Conservation (phyloP, 78 protist genomes). For the Thecamonas trahens region DNA sequence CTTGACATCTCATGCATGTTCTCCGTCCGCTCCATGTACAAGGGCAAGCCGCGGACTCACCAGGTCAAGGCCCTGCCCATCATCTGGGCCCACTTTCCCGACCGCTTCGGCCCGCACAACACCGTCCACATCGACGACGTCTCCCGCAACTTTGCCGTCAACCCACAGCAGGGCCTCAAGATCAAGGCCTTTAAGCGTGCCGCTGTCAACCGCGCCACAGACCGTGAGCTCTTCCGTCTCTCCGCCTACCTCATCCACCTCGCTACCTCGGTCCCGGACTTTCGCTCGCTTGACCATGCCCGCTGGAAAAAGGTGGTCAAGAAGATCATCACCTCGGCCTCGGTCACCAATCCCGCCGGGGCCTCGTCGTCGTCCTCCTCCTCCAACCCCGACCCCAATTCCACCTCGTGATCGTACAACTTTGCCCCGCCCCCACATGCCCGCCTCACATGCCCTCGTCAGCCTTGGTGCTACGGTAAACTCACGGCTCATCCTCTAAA, state of each 20-base stretch:
- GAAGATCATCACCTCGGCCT: too few species aligned
- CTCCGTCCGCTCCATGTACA: conserved; percentile 8
- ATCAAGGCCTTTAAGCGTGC: background rate
- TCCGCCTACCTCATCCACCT: background rate
- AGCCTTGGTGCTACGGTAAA: too few species aligned
- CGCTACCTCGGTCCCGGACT: too few species aligned
- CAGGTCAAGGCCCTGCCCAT: conserved; percentile 16
- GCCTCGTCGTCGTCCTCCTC: too few species aligned
- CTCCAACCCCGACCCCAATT: too few species aligned
- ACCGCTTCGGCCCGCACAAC: background rate
- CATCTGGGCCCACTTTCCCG: conserved; percentile 14
- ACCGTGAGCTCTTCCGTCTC: background rate
- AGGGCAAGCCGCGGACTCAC: background rate
- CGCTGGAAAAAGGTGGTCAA: too few species aligned
- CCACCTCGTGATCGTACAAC: too few species aligned
- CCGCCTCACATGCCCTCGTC: too few species aligned
- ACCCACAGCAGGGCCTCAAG: conserved; percentile 15
- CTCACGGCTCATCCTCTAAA: too few species aligned
- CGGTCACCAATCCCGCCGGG: too few species aligned
- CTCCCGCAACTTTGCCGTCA: conserved; percentile 12
- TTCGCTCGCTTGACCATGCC: too few species aligned
- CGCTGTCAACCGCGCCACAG: background rate
- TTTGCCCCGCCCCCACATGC: too few species aligned
- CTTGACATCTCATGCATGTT: background rate
- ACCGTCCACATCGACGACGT: conserved; percentile 23